Conservation (phyloP, 1,284 basidiomycete genomes). For the Tremellales sp. region DNA sequence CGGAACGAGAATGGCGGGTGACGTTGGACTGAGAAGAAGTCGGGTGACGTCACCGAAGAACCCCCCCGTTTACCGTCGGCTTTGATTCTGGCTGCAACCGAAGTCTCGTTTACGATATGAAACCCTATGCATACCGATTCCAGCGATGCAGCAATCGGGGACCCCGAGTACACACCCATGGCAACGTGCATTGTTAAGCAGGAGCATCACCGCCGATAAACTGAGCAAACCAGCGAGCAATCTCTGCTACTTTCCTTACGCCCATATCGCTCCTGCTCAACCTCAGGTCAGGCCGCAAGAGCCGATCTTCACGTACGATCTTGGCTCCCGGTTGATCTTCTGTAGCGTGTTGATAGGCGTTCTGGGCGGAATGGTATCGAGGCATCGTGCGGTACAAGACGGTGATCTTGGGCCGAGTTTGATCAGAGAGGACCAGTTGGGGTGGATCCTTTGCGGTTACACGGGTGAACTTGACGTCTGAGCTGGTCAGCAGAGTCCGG, state of each 20-base stretch:
- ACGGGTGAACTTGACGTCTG: slow-evolving; percentile 30
- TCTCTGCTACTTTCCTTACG: slow-evolving; percentile 27
- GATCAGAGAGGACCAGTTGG: slow-evolving; percentile 25
- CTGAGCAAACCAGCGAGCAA: slow-evolving; percentile 37
- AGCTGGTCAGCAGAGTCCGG: neutral
- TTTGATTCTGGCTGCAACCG: too few species aligned
- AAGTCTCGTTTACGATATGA: too few species aligned
- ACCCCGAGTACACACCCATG: too few species aligned
- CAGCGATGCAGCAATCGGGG: too few species aligned
- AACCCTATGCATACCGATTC: too few species aligned
- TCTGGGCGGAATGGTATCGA: slow-evolving; percentile 19
- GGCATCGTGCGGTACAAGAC: slow-evolving; percentile 41
- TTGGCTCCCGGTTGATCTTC: neutral
- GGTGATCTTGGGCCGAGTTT: slow-evolving; percentile 15
- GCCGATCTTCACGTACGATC: slow-evolving; percentile 23
- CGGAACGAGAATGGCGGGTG: too few species aligned
- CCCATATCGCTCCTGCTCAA: slow-evolving; percentile 38
- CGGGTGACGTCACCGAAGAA: too few species aligned
- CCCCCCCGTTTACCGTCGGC: too few species aligned
- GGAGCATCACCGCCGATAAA: slow-evolving; percentile 35
- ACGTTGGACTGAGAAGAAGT: too few species aligned
- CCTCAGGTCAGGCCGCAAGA: slow-evolving; percentile 34
- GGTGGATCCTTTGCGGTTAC: slow-evolving; percentile 19
- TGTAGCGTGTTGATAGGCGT: slow-evolving; percentile 14
- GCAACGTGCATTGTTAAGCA: too few species aligned